Conservation (phyloP, 2,329 filamentous ascomycete genomes). For the Leptographium flavum region DNA sequence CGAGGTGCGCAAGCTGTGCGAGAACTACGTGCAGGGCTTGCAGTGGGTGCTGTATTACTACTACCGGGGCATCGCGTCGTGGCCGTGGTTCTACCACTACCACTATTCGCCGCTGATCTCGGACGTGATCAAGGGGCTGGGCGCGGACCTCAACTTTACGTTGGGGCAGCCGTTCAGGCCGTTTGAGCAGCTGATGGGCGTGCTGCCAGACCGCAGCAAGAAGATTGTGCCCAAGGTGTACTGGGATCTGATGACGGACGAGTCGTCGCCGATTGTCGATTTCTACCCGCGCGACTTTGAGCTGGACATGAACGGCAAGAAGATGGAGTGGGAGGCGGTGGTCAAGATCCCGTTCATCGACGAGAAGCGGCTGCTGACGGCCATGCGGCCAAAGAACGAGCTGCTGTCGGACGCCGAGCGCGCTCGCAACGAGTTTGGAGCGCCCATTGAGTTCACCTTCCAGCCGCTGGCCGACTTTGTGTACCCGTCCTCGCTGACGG, state of each 20-base stretch:
- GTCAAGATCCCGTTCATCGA: constrained; percentile 99
- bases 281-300: constrained; percentile 97
- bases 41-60: constrained; percentile 99
- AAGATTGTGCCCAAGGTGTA: constrained; percentile 82
- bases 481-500: constrained; percentile 78
- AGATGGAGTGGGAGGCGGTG: constrained; percentile 98
- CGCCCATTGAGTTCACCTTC: constrained; percentile 86
- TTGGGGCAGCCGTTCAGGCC: constrained; percentile 91
- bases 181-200: constrained; percentile 95
- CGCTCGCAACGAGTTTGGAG: constrained; percentile 76
- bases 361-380: constrained; percentile 67
- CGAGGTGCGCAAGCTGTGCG: constrained; percentile 67
- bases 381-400: constrained; percentile 75
- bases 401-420: constrained; percentile 67
- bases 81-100: constrained; percentile 96
- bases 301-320: constrained; percentile 98
- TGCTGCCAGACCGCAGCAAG: constrained; percentile 93
- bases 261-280: constrained; percentile 85
- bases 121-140: constrained; percentile 81
- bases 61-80: constrained; percentile 90
- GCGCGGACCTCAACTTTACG: constrained; percentile 79
- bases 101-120: constrained; percentile 92
- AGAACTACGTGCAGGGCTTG: constrained; percentile 94
- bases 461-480: constrained; percentile 60
- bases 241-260: constrained; percentile 82